A percentile compares a stretch with the other conserved stretches of the same genome.
These are phyloP conservation scores for Corymbia maculata DNA, from an alignment of 345 rosid species.

Conservation along the genomic window DNA sequence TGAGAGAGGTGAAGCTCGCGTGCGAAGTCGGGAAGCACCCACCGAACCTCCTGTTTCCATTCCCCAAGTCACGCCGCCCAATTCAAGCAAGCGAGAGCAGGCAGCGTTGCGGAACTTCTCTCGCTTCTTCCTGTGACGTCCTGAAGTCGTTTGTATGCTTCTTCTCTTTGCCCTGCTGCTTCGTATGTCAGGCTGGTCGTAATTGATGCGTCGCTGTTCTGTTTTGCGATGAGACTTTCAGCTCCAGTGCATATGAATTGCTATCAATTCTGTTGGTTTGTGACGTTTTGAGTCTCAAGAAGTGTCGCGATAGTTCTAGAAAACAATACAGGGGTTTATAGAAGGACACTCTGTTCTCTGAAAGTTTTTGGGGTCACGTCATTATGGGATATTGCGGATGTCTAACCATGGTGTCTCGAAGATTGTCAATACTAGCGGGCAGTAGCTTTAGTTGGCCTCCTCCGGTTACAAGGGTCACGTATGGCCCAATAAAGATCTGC, in stretches of 20 bases:
- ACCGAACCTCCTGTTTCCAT: too few relatives aligned
- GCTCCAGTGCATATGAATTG: neutral
- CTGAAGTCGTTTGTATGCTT: neutral
- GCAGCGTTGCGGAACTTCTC: neutral
- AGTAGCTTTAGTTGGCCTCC: neutral
- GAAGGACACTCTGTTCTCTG: neutral
- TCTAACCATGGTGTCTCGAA: neutral
- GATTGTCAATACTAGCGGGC: neutral
- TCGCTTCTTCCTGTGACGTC: neutral
- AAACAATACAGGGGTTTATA: neutral
- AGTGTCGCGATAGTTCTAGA: neutral
- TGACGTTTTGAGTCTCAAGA: neutral
- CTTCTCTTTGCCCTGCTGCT: neutral
- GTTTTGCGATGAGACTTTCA: neutral
- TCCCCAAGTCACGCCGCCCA: neutral
- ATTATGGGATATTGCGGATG: neutral
- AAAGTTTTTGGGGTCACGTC: neutral
- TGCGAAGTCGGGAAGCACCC: too few relatives aligned
- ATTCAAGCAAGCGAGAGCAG: neutral
- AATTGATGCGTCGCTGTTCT: neutral
- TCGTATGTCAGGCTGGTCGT: neutral
- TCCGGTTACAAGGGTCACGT: neutral
- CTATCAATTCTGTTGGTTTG: neutral
- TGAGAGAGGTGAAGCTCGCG: too few relatives aligned
- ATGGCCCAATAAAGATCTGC: neutral